Evolutionary conservation across 148 eudicot species (phyloP).

Genomic region (Vaccinium vitisidaea): DNA sequence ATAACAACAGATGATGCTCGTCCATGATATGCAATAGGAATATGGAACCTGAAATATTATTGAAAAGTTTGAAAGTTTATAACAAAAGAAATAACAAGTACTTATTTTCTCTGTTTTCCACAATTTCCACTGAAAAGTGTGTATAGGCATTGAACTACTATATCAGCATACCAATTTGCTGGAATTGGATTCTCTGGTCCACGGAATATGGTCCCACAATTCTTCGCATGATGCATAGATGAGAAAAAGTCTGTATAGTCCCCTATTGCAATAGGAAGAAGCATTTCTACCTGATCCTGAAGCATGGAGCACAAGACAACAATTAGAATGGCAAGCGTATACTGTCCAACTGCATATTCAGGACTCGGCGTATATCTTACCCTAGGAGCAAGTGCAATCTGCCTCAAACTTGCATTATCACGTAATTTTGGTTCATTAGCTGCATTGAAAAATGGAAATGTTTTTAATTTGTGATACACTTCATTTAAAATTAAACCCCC

Average conservation of each 20-base stretch:
- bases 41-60: slow-evolving; percentile 63
- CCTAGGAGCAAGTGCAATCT: slow-evolving; percentile 66
- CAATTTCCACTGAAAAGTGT: background rate
- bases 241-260: slow-evolving; percentile 95
- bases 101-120: slow-evolving; percentile 4
- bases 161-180: slow-evolving; percentile 58
- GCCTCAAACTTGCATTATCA: slow-evolving; percentile 60
- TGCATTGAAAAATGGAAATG: slow-evolving; percentile 27
- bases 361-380: slow-evolving; percentile 29
- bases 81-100: background rate
- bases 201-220: slow-evolving; percentile 82
- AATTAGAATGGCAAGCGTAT: background rate
- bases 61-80: slow-evolving; percentile 5
- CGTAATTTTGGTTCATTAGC: slow-evolving; percentile 76
- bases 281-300: slow-evolving; percentile 75
- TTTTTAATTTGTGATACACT: background rate
- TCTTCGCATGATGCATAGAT: slow-evolving; percentile 83
- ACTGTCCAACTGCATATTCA: slow-evolving; percentile 1
- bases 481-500: background rate
- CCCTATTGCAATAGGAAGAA: slow-evolving; percentile 80
- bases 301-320: slow-evolving; percentile 13
- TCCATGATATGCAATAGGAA: slow-evolving; percentile 98
- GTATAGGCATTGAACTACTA: background rate
- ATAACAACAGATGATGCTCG: slow-evolving; percentile 90
- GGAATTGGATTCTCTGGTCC: slow-evolving; percentile 77